Conservation (phyloP, 2,329 filamentous ascomycete genomes). For the Chaetomiaceae sp. region DNA sequence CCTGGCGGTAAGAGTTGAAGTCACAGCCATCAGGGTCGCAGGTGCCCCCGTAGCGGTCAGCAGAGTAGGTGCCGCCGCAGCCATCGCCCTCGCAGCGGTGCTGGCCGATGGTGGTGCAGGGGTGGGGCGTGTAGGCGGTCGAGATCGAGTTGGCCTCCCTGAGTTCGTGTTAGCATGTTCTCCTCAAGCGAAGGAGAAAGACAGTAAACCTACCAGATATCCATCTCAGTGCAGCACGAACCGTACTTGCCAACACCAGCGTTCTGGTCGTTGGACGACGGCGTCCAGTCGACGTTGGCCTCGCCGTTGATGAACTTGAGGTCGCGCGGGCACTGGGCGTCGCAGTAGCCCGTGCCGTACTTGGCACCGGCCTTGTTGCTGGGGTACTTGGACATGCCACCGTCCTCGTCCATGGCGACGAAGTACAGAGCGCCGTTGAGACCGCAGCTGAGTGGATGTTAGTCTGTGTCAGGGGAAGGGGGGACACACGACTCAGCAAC, state of each 20-base stretch:
- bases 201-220: too few relatives aligned
- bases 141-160: constrained; percentile 66
- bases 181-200: too few relatives aligned
- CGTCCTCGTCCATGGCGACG: constrained; percentile 56
- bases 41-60: constrained; percentile 54
- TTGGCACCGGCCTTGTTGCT: constrained; percentile 52
- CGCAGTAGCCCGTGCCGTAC: constrained; percentile 54
- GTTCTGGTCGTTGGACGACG: constrained; percentile 51
- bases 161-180: too few relatives aligned
- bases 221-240: constrained; percentile 61
- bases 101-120: constrained; percentile 50
- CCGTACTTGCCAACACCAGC: constrained; percentile 49
- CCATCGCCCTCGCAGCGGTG: constrained; percentile 45
- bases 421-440: constrained; percentile 70
- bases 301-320: constrained; percentile 56
- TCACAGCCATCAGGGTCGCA: constrained; percentile 69
- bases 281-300: constrained; percentile 49
- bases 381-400: constrained; percentile 47
- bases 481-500: too few relatives aligned
- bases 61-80: constrained; percentile 51
- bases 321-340: constrained; percentile 50
- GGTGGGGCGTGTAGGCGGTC: constrained; percentile 61
- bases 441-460: too few relatives aligned
- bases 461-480: too few relatives aligned
- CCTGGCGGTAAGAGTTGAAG: constrained; percentile 66